Evolutionary conservation across 352 stramenopile genomes (phyloP), one percentile per base, ranked within the genome.

Genomic region (Phytopythium montanum): DNA sequence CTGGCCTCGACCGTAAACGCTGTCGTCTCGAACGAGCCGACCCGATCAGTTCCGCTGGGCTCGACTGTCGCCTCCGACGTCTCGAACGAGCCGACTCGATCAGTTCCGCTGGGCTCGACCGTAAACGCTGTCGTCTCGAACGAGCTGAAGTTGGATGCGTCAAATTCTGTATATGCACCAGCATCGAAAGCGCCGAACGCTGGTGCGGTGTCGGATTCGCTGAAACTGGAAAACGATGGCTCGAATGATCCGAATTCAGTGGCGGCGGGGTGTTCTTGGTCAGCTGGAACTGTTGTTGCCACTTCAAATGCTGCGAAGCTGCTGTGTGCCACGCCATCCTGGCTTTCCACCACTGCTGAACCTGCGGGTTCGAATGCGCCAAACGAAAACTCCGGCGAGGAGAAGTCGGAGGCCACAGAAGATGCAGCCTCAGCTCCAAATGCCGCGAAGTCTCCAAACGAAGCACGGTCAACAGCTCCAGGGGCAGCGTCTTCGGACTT

Each of bases 391-490:
- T 62, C 45, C 5, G 19, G 36, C 8, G 54, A 34, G 44, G 45
- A 26, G 18, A 41, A 28, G 12, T 41, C 19, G 13, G 41, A 33
- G 2, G n/a, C 12, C 4, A 29, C 41, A 33, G 14, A 4, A 29
- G 26, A 26, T 18, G 54, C 28, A 6, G 54, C 2, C 18, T 52
- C 41, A 18, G 7, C 21, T 18, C 39, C n/a, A 36, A 60, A 60
- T 21, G 54, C 41, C 6, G 42, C 54, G 39, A 60, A 60, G 2
- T 41, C 31, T 23, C 54, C 59, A 45, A 70, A 70, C 1, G 64
- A 53, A 18, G 42, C 25, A 61, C 46, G 25, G 60, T 13, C 8
- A 33, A 26, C 29, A 28, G 28, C 14, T 33, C 36, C 46, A 34
- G 25, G 2, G 14, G 13, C 13, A 36, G 29, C 8, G n/a, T 45